Evolutionary conservation across 2,329 filamentous ascomycete species (phyloP).

Genomic region (Septoria petroselini): DNA sequence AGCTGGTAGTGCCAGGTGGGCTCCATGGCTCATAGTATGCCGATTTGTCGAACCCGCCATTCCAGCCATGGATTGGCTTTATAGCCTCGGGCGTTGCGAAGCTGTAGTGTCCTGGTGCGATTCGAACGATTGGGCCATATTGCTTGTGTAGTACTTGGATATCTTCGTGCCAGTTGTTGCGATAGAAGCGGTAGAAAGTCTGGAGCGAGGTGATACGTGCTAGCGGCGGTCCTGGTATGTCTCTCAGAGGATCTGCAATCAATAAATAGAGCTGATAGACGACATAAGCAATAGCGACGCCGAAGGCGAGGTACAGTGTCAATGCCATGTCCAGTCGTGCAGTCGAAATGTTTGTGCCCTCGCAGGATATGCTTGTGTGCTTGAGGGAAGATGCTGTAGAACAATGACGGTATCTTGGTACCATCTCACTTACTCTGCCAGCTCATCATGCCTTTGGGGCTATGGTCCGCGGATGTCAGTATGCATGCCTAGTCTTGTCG

Average conservation of each 20-base stretch:
- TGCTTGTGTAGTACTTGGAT: slow-evolving; percentile 55
- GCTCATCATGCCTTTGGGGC: slow-evolving; percentile 7
- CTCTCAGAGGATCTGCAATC: slow-evolving; percentile 10
- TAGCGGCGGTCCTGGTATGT: slow-evolving; percentile 19
- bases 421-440: slow-evolving; percentile 4
- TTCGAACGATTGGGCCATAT: slow-evolving; percentile 65
- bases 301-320: background rate
- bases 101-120: slow-evolving; percentile 71
- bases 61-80: slow-evolving; percentile 16
- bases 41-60: slow-evolving; percentile 34
- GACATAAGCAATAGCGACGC: background rate
- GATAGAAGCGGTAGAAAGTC: slow-evolving; percentile 16
- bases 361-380: background rate
- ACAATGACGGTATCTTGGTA: background rate
- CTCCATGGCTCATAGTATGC: slow-evolving; percentile 16
- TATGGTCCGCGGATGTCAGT: slow-evolving; percentile 6
- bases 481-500: slow-evolving; percentile 7
- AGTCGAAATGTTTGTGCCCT: background rate
- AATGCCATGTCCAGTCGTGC: slow-evolving; percentile 5
- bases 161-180: slow-evolving; percentile 18
- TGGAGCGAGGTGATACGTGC: slow-evolving; percentile 19
- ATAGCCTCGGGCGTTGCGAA: slow-evolving; percentile 68
- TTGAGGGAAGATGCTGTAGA: background rate
- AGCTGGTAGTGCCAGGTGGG: slow-evolving; percentile 13
- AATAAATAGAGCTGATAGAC: slow-evolving; percentile 8